Evolutionary conservation across 345 rosid genomes (phyloP), one percentile per base, ranked within the genome.

Genomic region (rapeseed (Brassica napus)): DNA sequence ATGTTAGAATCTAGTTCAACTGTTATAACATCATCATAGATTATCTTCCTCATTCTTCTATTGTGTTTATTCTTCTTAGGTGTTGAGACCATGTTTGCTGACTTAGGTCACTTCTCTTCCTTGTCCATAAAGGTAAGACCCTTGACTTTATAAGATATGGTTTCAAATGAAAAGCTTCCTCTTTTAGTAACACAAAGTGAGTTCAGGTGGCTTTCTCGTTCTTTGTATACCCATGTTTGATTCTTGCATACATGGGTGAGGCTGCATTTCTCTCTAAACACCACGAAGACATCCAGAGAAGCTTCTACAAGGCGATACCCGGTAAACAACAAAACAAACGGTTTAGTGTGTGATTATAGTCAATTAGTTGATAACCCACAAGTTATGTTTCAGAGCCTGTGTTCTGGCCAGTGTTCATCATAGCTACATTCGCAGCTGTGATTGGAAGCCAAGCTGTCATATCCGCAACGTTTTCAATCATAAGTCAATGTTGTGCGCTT

Each of bases 241-340:
- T 92, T 77, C 89, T 94, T 71, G 97, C 97, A 6, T 94, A 94
- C 72, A 91, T 90, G 98, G 98, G 98, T 0, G 92, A 92, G 82
- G 97, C 97, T 59, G 97, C 98, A 5, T 92, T 85, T 73, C 88
- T 92, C 70, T 90, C 98, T 16, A 88, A 86, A 69, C 86, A 94
- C 67, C 88, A 87, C 73, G 91, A 89, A 78, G 89, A 88, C 16
- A 84, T 88, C 69, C 88, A 91, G 69, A 82, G 86, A 79, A 94
- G 97, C 89, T 94, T 94, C 84, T 89, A 89, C 75, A 87, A 85
- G 58, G 94, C 98, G 24, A 89, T 94, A 83, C 98, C 98, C 54
- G 97, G 98, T 84, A 86, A 86, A 28, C 4, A 62, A 62, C 67
- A 62, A 14, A 12, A 30, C 21, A 62, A 30, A 30, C 34, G 4